Evolutionary conservation across 192 early-diverging fungal genomes (phyloP).

Genomic region (Coemansia sp.): DNA sequence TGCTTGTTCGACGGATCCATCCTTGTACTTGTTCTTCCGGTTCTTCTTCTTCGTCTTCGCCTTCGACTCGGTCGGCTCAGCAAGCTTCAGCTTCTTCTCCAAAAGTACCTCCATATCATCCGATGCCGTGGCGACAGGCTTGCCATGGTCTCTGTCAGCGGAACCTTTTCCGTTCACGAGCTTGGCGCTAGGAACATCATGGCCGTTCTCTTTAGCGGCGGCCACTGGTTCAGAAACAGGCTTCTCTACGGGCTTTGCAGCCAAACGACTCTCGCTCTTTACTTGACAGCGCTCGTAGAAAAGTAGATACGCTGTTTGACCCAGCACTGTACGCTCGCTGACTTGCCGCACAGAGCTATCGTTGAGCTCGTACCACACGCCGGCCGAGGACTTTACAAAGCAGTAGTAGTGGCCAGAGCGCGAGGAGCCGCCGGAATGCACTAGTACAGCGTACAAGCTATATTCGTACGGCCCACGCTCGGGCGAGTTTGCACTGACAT

Average conservation of each 20-base stretch:
- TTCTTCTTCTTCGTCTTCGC: constrained; percentile 22
- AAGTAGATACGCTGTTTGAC: constrained; percentile 81
- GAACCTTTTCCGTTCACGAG: background rate
- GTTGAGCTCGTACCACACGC: constrained; percentile 81
- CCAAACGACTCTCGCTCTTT: background rate
- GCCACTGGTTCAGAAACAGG: background rate
- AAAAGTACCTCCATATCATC: constrained; percentile 44
- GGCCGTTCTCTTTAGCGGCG: constrained; percentile 1
- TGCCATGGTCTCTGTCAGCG: no score
- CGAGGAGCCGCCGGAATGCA: constrained; percentile 73
- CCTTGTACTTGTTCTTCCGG: constrained; percentile 53
- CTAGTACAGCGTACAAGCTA: constrained; percentile 75
- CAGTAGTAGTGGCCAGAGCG: constrained; percentile 88
- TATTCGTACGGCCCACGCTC: constrained; percentile 63
- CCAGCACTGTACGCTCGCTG: constrained; percentile 67
- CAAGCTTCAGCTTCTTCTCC: constrained; percentile 14
- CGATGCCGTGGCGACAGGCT: constrained; percentile 10
- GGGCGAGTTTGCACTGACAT: constrained; percentile 49
- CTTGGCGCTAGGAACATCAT: background rate
- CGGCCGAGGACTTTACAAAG: constrained; percentile 76
- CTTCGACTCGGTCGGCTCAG: background rate
- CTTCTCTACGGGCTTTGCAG: constrained; percentile 6
- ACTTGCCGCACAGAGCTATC: constrained; percentile 75
- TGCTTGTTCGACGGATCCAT: constrained; percentile 11
- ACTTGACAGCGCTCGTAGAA: constrained; percentile 67